Percentiles rank a stretch among this genome's conserved stretches.
These are phyloP conservation scores for Nicotiana otophora DNA, from an alignment of 257 asterid genomes.

Conservation along the genomic window DNA sequence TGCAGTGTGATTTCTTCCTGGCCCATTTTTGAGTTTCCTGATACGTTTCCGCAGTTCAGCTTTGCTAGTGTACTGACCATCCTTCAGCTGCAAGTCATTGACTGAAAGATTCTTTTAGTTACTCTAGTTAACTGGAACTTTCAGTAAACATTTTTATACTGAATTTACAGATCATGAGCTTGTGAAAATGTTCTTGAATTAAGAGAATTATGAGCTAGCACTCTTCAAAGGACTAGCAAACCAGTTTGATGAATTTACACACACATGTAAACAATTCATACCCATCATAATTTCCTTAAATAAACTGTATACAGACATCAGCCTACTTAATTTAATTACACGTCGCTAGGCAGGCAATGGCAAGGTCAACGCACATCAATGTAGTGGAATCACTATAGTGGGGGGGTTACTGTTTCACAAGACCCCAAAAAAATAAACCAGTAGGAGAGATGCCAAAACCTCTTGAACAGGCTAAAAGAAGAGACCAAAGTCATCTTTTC, in stretches of 20 bases:
- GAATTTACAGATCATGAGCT: not conserved
- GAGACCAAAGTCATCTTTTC: not conserved
- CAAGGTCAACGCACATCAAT: not conserved
- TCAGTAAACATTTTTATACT: not conserved
- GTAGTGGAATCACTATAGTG: not conserved
- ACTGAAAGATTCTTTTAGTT: conserved; percentile 21
- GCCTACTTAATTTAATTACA: no score
- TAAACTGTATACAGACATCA: no score
- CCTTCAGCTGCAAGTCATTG: conserved; percentile 28
- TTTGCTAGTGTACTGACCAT: conserved; percentile 39
- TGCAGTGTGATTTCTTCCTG: conserved; percentile 59
- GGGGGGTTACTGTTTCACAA: not conserved
- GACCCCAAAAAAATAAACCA: not conserved
- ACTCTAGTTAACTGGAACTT: conserved; percentile 1
- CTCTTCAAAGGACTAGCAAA: not conserved
- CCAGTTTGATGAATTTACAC: not conserved
- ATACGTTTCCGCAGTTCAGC: conserved; percentile 51
- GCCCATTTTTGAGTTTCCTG: conserved; percentile 65
- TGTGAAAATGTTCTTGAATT: not conserved
- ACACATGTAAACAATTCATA: no score
- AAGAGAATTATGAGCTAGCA: not conserved
- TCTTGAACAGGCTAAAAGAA: not conserved
- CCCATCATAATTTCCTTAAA: no score
- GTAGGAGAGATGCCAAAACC: not conserved
- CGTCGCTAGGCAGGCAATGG: no score